Conservation (phyloP, 2,329 filamentous ascomycete species). For the Penicillium crustosum region DNA sequence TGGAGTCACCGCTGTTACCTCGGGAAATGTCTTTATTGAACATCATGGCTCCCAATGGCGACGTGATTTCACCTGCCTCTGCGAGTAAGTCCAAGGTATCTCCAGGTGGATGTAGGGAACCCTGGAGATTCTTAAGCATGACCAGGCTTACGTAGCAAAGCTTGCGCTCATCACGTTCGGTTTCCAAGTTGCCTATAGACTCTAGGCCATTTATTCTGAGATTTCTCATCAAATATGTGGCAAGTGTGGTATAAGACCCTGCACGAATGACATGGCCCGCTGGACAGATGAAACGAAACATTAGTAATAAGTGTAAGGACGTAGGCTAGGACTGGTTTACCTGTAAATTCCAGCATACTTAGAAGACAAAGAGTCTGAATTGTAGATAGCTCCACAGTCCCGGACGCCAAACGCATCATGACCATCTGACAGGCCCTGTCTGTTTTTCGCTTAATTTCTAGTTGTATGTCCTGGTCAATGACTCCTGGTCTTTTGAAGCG, state of each 20-base stretch:
- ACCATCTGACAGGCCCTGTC: constrained; percentile 24
- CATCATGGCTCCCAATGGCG: constrained; percentile 5
- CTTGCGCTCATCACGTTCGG: constrained; percentile 23
- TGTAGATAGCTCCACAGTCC: constrained; percentile 35
- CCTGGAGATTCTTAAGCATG: constrained; percentile 40
- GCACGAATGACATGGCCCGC: constrained; percentile 23
- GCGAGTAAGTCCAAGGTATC: constrained; percentile 11
- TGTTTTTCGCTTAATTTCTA: constrained; percentile 18
- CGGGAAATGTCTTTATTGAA: background rate
- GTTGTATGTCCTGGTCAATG: constrained; percentile 8
- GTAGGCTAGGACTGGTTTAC: constrained; percentile 10
- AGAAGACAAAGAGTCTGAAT: constrained; percentile 36
- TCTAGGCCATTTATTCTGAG: constrained; percentile 14
- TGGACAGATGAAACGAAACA: background rate
- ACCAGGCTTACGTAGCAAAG: constrained; percentile 37
- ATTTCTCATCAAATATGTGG: constrained; percentile 21
- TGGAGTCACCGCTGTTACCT: constrained; percentile 6
- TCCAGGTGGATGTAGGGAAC: constrained; percentile 15
- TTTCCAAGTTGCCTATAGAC: constrained; percentile 19
- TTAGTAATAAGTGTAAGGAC: background rate
- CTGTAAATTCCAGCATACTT: constrained; percentile 33
- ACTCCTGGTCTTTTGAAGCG: constrained; percentile 26
- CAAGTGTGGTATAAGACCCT: constrained; percentile 20
- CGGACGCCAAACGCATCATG: constrained; percentile 30
- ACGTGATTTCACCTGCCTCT: background rate